Evolutionary conservation across 1,284 basidiomycete genomes (phyloP).

Genomic region (Leccinum cinnamomeum): DNA sequence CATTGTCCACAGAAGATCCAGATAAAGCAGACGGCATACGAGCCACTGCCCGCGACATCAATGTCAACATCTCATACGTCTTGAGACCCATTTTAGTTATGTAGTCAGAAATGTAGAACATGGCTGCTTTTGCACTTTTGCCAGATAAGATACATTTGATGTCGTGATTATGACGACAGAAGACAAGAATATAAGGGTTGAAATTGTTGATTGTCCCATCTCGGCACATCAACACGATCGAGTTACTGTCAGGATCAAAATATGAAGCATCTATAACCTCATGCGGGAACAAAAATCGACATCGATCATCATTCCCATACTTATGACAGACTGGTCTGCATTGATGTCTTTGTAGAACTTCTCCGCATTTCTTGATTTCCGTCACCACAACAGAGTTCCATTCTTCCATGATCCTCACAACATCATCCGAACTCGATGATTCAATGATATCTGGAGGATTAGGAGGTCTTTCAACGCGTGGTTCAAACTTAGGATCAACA

Average conservation of each 20-base stretch:
- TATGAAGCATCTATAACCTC: conserved; percentile 1
- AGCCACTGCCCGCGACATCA: conserved; percentile 9
- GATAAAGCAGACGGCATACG: neutral
- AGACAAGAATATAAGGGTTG: conserved; percentile 15
- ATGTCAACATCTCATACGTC: conserved; percentile 12
- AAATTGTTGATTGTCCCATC: conserved; percentile 9
- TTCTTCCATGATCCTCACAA: too few species aligned
- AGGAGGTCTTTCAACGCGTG: too few species aligned
- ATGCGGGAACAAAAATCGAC: conserved; percentile 11
- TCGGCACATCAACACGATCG: conserved; percentile 1
- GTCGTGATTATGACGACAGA: conserved; percentile 16
- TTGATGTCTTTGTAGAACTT: conserved; percentile 2
- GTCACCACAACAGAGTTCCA: neutral
- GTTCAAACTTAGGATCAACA: too few species aligned
- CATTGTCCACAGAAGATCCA: neutral
- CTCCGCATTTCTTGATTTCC: conserved; percentile 14
- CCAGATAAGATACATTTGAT: conserved; percentile 18
- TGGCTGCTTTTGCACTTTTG: conserved; percentile 14
- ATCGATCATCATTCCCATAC: neutral
- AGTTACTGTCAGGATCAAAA: neutral
- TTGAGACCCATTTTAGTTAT: conserved; percentile 14
- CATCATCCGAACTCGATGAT: too few species aligned
- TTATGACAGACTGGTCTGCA: conserved; percentile 16
- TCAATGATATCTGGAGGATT: too few species aligned
- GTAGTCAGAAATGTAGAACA: conserved; percentile 21